phyloP scores from a whole-genome alignment of 306 rosid species.

The Citrullus amarus region DNA sequence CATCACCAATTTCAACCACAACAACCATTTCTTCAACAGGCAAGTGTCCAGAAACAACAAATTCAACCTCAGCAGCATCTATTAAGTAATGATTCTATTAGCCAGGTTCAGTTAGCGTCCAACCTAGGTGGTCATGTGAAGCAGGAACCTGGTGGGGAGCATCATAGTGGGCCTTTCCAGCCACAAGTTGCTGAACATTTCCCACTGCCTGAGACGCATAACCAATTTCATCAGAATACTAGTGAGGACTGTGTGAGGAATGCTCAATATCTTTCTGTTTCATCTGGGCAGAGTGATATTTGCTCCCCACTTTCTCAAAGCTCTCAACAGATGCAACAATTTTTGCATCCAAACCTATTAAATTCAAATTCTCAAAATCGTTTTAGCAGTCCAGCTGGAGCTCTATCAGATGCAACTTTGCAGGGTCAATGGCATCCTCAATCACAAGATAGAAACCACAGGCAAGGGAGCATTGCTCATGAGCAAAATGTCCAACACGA shows the following conservation, averaged over 20 bases:
- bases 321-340: slow-evolving; percentile 51
- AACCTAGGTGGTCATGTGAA: slow-evolving; percentile 48
- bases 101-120: slow-evolving; percentile 52
- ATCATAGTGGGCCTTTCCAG: slow-evolving; percentile 41
- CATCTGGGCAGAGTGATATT: slow-evolving; percentile 46
- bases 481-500: slow-evolving; percentile 39
- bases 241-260: slow-evolving; percentile 42
- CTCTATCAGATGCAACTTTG: slow-evolving; percentile 38
- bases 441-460: slow-evolving; percentile 25
- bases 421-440: slow-evolving; percentile 41
- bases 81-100: slow-evolving; percentile 40
- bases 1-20: slow-evolving; percentile 67
- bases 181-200: slow-evolving; percentile 53
- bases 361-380: slow-evolving; percentile 55
- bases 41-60: slow-evolving; percentile 44
- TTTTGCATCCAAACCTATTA: slow-evolving; percentile 37
- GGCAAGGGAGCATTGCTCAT: slow-evolving; percentile 17
- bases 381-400: slow-evolving; percentile 56
- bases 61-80: slow-evolving; percentile 54
- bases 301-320: slow-evolving; percentile 43
- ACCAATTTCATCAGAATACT: slow-evolving; percentile 58
- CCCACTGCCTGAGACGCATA: slow-evolving; percentile 55
- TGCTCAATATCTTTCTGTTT: slow-evolving; percentile 42
- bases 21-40: slow-evolving; percentile 49
- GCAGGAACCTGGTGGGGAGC: slow-evolving; percentile 54